Base-by-base conservation (phyloP, 192 early-diverging fungal genomes). In the Entomortierella beljakovae region DNA sequence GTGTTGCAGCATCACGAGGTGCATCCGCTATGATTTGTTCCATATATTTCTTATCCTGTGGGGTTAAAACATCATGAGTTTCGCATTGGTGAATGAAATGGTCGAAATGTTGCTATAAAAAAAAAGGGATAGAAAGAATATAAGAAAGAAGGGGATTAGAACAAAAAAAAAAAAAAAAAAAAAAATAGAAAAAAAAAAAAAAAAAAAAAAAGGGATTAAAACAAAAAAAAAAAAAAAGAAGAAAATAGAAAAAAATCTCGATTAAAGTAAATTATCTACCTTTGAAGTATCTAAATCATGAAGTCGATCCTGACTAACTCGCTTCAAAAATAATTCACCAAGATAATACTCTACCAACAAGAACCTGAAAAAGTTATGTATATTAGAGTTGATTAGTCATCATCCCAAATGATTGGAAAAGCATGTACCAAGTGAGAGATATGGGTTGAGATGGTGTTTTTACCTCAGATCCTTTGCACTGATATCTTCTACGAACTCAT, bases 401-500 rank as follows among this genome's bases (percentile, higher is more conserved):
- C 34, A 56, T n/a, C n/a, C n/a, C n/a, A n/a, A n/a, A n/a, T n/a
- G n/a, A n/a, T n/a, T n/a, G n/a, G n/a, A n/a, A n/a, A n/a, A n/a
- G n/a, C n/a, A n/a, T n/a, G n/a, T n/a, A n/a, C n/a, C n/a, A n/a
- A n/a, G n/a, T n/a, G n/a, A n/a, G n/a, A n/a, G n/a, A n/a, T n/a
- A n/a, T n/a, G n/a, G n/a, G n/a, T n/a, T n/a, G n/a, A n/a, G n/a
- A n/a, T n/a, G n/a, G n/a, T n/a, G n/a, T n/a, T n/a, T 51, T 32
- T 82, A 87, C 87, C 87, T 83, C 25, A 98, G 84, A 76, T 97
- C 94, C 23, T 84, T 82, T 8, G 95, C 92, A 43, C 89, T 91
- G 33, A 97, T 90, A 80, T 98, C 97, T 7, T 98, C 95, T 51
- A 94, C 62, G 20, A 88, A 87, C 68, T 98, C 97, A 80, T 98